Percentiles rank a stretch among this genome's conserved stretches.
These are phyloP conservation scores for Euphorbia pulcherrima DNA, from an alignment of 345 rosid species.

Conservation along the genomic window DNA sequence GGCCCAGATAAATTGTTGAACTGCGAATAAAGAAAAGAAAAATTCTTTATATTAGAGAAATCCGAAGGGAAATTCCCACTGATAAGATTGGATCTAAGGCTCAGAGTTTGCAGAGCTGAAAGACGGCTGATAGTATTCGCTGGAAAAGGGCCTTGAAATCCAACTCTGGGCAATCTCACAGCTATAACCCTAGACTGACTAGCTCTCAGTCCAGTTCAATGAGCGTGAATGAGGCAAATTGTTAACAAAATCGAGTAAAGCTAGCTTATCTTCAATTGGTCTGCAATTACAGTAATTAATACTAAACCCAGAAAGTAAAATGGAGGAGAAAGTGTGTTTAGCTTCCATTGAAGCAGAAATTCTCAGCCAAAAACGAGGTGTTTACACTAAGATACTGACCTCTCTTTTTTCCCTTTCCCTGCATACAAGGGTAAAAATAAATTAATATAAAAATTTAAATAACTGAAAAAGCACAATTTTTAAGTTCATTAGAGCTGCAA, in stretches of 20 bases:
- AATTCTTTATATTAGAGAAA: conserved; percentile 50
- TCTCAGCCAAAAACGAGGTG: conserved; percentile 47
- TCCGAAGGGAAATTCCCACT: conserved; percentile 66
- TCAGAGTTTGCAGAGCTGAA: conserved; percentile 61
- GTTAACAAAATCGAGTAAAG: conserved; percentile 61
- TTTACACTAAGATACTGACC: conserved; percentile 35
- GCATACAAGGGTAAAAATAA: too few relatives aligned
- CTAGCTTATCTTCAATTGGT: conserved; percentile 63
- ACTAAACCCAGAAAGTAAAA: conserved; percentile 13
- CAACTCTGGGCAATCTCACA: conserved; percentile 76
- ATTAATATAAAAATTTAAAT: conserved; percentile 6
- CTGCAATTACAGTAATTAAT: conserved; percentile 26
- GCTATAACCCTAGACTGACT: conserved; percentile 49
- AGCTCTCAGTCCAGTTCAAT: conserved; percentile 60
- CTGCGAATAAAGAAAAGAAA: conserved; percentile 76
- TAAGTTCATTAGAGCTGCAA: too few relatives aligned
- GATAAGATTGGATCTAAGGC: conserved; percentile 74
- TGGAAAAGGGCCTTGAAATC: conserved; percentile 68
- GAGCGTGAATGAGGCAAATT: conserved; percentile 46
- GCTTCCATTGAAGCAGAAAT: conserved; percentile 21
- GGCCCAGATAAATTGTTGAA: conserved; percentile 64
- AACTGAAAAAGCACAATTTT: conserved; percentile 16
- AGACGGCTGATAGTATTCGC: conserved; percentile 68
- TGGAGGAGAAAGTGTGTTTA: conserved; percentile 3
- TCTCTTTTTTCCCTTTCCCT: conserved; percentile 7